Percentiles rank a stretch among this genome's conserved stretches.
phyloP scores from a whole-genome alignment of 129 eudicot genomes.

The Pseudognaphalium luteoalbum region DNA sequence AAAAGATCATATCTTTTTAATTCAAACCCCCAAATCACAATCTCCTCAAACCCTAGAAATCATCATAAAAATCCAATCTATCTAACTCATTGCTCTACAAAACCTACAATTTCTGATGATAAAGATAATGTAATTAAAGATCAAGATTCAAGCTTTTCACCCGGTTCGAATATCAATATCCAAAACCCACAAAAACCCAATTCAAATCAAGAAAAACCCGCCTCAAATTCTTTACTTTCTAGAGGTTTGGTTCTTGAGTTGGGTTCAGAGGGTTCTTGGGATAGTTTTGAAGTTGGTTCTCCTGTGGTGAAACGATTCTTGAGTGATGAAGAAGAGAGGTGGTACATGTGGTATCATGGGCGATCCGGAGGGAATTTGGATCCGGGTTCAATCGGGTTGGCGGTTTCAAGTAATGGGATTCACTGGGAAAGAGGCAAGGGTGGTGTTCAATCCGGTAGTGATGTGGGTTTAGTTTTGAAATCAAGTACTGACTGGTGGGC shows the following conservation, averaged over 20 bases:
- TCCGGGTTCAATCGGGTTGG: constrained; percentile 65
- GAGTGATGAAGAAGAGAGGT: constrained; percentile 91
- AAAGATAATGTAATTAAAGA: constrained; percentile 47
- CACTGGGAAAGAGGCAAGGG: constrained; percentile 85
- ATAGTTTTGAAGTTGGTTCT: constrained; percentile 71
- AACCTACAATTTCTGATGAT: constrained; percentile 50
- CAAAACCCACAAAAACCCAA: constrained; percentile 39
- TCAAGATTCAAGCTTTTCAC: constrained; percentile 33
- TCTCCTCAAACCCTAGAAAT: constrained; percentile 31
- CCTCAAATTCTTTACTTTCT: constrained; percentile 43
- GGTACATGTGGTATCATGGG: constrained; percentile 98
- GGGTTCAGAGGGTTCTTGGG: constrained; percentile 70
- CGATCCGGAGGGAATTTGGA: constrained; percentile 40
- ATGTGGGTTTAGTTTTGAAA: constrained; percentile 71
- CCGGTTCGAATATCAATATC: constrained; percentile 30
- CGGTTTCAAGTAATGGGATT: constrained; percentile 87
- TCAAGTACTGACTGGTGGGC: constrained; percentile 92
- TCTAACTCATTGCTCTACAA: constrained; percentile 55
- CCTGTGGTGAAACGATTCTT: constrained; percentile 86
- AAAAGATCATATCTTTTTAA: constrained; percentile 29
- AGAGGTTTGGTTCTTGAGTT: constrained; percentile 79
- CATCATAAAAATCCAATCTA: constrained; percentile 32
- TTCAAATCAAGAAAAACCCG: constrained; percentile 30
- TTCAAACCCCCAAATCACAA: constrained; percentile 23
- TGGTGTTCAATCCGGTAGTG: constrained; percentile 50